Percentiles rank a stretch among this genome's conserved stretches.
phyloP scores from a whole-genome alignment of 1,139 yeast species.

The Arxiozyma slooffiae region DNA sequence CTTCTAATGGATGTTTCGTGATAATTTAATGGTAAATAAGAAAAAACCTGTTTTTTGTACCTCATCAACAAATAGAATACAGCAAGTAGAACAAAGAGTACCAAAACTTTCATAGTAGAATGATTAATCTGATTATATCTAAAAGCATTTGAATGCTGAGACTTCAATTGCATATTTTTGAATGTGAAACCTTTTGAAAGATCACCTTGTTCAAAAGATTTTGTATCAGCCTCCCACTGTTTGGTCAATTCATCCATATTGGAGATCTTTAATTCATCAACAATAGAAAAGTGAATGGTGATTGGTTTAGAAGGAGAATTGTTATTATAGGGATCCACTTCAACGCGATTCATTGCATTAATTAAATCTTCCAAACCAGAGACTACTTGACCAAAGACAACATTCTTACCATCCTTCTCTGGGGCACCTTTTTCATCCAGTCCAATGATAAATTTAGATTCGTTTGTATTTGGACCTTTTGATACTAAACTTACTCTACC shows the following conservation, averaged over 20 bases:
- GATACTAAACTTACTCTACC: conserved; percentile 75
- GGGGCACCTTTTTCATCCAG: conserved; percentile 49
- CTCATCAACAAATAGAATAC: conserved; percentile 2
- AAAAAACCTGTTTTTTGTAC: neutral
- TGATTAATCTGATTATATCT: conserved; percentile 13
- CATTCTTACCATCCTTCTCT: conserved; percentile 63
- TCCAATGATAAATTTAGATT: conserved; percentile 65
- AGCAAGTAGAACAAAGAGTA: neutral
- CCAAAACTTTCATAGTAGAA: conserved; percentile 9
- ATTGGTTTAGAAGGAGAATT: conserved; percentile 38
- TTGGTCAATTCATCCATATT: conserved; percentile 14
- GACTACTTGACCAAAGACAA: conserved; percentile 66
- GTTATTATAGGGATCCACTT: conserved; percentile 29
- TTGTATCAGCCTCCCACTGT: conserved; percentile 16
- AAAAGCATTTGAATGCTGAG: conserved; percentile 9
- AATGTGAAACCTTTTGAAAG: conserved; percentile 21
- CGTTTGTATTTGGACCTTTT: conserved; percentile 55
- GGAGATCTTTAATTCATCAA: conserved; percentile 17
- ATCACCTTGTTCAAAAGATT: conserved; percentile 18
- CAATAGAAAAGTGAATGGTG: conserved; percentile 31
- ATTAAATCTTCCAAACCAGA: conserved; percentile 54
- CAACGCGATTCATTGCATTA: conserved; percentile 41
- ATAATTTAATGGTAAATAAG: neutral
- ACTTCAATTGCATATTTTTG: conserved; percentile 5
- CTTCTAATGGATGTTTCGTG: neutral